Conservation (phyloP, 2,329 filamentous ascomycete genomes). For the Beauveria asiatica region DNA sequence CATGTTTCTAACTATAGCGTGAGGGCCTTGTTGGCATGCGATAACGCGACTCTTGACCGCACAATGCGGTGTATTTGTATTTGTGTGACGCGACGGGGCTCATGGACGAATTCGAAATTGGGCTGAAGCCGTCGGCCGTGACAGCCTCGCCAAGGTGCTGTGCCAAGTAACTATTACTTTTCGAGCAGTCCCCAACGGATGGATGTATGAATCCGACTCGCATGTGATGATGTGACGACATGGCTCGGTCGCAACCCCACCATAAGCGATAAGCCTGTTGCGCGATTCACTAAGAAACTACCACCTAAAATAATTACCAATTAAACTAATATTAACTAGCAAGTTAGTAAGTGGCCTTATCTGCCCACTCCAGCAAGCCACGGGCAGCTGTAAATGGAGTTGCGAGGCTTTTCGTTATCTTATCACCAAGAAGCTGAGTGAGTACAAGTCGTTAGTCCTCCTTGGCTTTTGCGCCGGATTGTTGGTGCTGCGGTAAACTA, state of each 20-base stretch:
- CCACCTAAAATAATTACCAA: too few relatives aligned
- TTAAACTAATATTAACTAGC: background rate
- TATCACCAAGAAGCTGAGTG: background rate
- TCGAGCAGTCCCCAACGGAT: too few relatives aligned
- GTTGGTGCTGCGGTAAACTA: background rate
- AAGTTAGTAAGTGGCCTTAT: background rate
- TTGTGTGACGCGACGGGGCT: background rate
- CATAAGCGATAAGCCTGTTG: background rate
- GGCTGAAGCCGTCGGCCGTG: too few relatives aligned
- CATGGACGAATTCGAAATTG: too few relatives aligned
- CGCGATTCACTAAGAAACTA: background rate
- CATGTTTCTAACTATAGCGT: background rate
- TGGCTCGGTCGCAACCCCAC: background rate
- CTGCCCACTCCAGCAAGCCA: background rate
- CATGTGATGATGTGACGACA: background rate
- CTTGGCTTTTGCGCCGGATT: background rate
- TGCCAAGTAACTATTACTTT: too few relatives aligned
- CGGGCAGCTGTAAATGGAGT: constrained; percentile 1
- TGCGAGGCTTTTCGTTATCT: constrained; percentile 6
- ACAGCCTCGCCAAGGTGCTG: too few relatives aligned
- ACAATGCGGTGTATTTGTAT: background rate
- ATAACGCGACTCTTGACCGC: background rate
- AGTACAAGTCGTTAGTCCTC: background rate
- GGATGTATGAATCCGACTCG: background rate
- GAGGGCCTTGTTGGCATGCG: constrained; percentile 3